phyloP scores from a whole-genome alignment of 2,329 filamentous ascomycete genomes.

The Tolypocladium ophioglossoides region DNA sequence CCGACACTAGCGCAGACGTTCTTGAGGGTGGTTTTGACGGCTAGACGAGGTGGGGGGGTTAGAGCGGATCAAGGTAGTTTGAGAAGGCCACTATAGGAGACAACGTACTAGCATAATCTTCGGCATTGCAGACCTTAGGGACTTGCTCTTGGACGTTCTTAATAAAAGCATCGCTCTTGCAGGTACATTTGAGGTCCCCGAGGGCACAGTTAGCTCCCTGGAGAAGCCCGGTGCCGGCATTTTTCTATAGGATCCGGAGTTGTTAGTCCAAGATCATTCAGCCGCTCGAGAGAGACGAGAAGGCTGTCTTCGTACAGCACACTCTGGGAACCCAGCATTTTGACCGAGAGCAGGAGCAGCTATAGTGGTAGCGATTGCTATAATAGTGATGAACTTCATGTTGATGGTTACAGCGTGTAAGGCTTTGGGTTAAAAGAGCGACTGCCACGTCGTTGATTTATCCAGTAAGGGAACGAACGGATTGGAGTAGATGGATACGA shows the following conservation, averaged over 20 bases:
- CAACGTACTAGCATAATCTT: not conserved
- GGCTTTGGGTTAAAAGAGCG: not conserved
- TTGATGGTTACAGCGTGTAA: not conserved
- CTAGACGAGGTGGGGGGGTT: not conserved
- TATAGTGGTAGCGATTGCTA: not conserved
- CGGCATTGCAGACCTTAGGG: not conserved
- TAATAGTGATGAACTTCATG: not conserved
- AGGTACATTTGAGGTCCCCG: not conserved
- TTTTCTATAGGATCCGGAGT: not conserved
- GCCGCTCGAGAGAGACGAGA: not conserved
- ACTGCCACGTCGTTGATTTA: not conserved
- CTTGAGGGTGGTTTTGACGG: not conserved
- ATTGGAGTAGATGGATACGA: not conserved
- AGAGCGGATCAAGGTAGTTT: not conserved
- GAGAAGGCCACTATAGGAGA: no score
- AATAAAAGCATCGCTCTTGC: not conserved
- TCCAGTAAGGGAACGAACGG: not conserved
- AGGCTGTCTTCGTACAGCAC: not conserved
- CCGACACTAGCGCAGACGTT: not conserved
- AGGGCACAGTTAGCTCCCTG: not conserved
- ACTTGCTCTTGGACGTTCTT: not conserved
- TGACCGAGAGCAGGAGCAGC: not conserved
- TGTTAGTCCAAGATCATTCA: not conserved
- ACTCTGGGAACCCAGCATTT: not conserved
- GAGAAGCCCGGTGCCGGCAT: not conserved